A percentile compares a stretch with the other conserved stretches of the same genome.
phyloP scores from a whole-genome alignment of 148 eudicot genomes.

The Amaranthus hypochondriacus region DNA sequence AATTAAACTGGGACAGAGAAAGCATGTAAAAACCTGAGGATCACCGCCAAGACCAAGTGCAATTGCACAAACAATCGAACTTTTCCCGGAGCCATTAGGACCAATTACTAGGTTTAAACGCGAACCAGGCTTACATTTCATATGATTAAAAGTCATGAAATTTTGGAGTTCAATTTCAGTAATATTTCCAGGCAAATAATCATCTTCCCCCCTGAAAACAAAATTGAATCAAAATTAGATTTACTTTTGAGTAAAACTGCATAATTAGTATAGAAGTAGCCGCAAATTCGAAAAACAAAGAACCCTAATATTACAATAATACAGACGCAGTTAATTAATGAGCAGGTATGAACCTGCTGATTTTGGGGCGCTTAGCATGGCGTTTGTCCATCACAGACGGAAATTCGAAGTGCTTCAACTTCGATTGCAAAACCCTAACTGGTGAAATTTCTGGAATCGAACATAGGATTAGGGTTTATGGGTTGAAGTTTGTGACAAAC shows the following conservation, averaged over 20 bases:
- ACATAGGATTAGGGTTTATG: constrained; percentile 21
- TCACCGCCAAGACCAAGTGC: constrained; percentile 95
- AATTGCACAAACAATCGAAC: constrained; percentile 90
- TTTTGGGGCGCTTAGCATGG: constrained; percentile 58
- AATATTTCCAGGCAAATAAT: constrained; percentile 80
- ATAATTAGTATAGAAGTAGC: background rate
- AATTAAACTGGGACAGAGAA: background rate
- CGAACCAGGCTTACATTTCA: constrained; percentile 76
- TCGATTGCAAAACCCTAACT: background rate
- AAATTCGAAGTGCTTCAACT: background rate
- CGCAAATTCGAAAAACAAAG: background rate
- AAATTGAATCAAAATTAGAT: background rate
- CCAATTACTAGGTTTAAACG: constrained; percentile 89
- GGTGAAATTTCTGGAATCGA: background rate
- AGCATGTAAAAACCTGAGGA: constrained; percentile 55
- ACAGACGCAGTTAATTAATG: background rate
- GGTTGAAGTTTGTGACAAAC: background rate
- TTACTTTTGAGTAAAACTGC: background rate
- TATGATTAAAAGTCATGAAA: constrained; percentile 75
- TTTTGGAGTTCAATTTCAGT: constrained; percentile 75
- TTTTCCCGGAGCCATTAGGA: constrained; percentile 94
- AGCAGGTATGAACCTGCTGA: constrained; percentile 38
- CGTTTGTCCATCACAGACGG: constrained; percentile 36
- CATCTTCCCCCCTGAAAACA: constrained; percentile 71
- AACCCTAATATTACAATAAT: background rate